These are phyloP conservation scores for Termitomyces sp. DNA, from an alignment of 768 basidiomycete species.

Conservation along the genomic window DNA sequence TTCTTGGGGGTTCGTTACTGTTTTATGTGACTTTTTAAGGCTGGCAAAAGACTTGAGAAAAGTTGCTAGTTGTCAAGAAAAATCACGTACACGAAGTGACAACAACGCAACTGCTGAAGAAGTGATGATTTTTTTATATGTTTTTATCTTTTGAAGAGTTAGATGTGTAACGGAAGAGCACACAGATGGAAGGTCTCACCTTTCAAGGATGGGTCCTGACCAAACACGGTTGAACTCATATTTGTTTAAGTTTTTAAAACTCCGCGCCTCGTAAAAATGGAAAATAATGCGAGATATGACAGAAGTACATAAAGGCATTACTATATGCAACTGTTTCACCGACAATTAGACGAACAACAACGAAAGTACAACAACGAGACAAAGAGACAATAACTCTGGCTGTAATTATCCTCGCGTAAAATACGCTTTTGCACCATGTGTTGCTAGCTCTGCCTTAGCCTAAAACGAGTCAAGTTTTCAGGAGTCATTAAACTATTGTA, in stretches of 20 bases:
- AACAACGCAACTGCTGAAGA: slow-evolving; percentile 75
- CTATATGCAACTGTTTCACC: slow-evolving; percentile 3
- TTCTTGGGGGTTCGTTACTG: slow-evolving; percentile 75
- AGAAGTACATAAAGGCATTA: slow-evolving; percentile 3
- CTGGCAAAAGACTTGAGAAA: slow-evolving; percentile 26
- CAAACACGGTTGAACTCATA: slow-evolving; percentile 20
- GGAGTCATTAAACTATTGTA: not conserved
- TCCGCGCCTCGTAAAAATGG: slow-evolving; percentile 22
- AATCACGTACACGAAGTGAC: slow-evolving; percentile 55
- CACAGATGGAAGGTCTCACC: slow-evolving; percentile 35
- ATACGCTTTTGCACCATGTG: slow-evolving; percentile 83
- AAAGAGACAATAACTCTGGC: not conserved
- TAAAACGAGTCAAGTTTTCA: slow-evolving; percentile 23
- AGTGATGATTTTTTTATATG: slow-evolving; percentile 56
- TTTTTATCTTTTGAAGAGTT: slow-evolving; percentile 60
- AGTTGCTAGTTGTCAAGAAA: slow-evolving; percentile 9
- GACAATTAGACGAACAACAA: slow-evolving; percentile 2
- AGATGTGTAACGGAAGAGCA: slow-evolving; percentile 11
- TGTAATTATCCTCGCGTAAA: slow-evolving; percentile 68
- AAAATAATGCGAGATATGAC: not conserved
- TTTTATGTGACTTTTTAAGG: slow-evolving; percentile 76
- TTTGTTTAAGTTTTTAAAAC: slow-evolving; percentile 37
- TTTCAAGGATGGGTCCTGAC: slow-evolving; percentile 66
- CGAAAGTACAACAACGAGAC: not conserved
- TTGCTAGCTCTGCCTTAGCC: slow-evolving; percentile 81